Evolutionary conservation across 2,329 filamentous ascomycete genomes (phyloP), one percentile per base, ranked within the genome.

Genomic region (Moelleriella libera): DNA sequence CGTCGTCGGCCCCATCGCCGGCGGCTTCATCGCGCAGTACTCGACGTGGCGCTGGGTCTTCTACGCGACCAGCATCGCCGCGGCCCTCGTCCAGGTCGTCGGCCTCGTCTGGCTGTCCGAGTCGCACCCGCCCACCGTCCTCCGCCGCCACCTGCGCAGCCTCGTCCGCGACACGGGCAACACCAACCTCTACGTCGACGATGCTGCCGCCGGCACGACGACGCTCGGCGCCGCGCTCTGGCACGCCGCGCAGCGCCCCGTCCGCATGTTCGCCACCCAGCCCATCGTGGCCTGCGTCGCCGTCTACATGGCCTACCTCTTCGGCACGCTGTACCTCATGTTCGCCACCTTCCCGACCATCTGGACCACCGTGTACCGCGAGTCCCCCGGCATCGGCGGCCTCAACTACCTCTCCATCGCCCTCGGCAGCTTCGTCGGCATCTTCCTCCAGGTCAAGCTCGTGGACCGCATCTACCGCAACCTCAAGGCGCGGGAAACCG

Each of bases 381-480:
- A 74, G 53, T 65, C 62, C 2, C 55, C 62, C 4, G 66, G 65
- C 8, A 60, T 63, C n/a, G 63, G 66, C 2, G 70, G 72, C 0
- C 62, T 76, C 5, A 64, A 71, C 31, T 76, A 72, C 53, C 61
- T 76, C 2, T 71, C 71, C 2, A 61, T 74, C 5, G 70, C 67
- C 0, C 50, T 73, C 3, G 72, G 72, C 1, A 56, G 60, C 0
- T 73, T 78, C 48, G 66, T 78, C 43, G 76, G 75, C 5, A 70
- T 70, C 9, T 58, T 61, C 0, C 63, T 75, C 7, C 68, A 76
- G 44, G 69, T 53, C 1, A 49, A 52, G 34, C 43, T 53, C 5
- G 54, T 53, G 6, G 55, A 54, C n/a, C 48, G 51, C 41, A 47
- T 56, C 30, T 56, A 51, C 29, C 47, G 41, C 6, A 29, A 41